These are phyloP conservation scores for Phaffia rhodozyma DNA, from an alignment of 1,284 basidiomycete genomes.

Conservation along the genomic window DNA sequence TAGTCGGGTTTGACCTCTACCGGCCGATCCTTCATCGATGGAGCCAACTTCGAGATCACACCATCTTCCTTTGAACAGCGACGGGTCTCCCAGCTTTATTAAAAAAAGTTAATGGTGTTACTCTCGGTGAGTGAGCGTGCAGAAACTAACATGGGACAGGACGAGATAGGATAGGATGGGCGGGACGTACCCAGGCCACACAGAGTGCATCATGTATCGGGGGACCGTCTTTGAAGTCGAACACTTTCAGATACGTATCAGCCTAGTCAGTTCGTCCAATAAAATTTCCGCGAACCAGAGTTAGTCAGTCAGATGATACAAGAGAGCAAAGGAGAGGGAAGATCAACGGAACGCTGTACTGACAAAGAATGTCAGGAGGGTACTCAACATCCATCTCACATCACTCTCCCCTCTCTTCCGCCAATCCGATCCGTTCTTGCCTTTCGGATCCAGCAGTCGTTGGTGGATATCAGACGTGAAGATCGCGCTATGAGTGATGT, in stretches of 20 bases:
- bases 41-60: slow-evolving; percentile 66
- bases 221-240: slow-evolving; percentile 60
- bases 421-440: slow-evolving; percentile 15
- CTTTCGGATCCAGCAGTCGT: slow-evolving; percentile 38
- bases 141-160: no score
- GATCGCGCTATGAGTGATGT: slow-evolving; percentile 70
- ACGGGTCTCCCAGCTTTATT: slow-evolving; percentile 39
- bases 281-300: not conserved
- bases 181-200: slow-evolving; percentile 47
- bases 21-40: slow-evolving; percentile 43
- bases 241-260: slow-evolving; percentile 52
- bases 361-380: slow-evolving; percentile 17
- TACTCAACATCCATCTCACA: slow-evolving; percentile 15
- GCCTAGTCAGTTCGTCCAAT: slow-evolving; percentile 28
- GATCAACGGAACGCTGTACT: not conserved
- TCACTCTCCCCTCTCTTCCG: slow-evolving; percentile 8
- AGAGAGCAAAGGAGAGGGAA: not conserved
- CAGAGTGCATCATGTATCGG: slow-evolving; percentile 72
- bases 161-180: not conserved
- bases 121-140: no score
- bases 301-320: not conserved
- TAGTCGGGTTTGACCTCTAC: slow-evolving; percentile 48
- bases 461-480: slow-evolving; percentile 46
- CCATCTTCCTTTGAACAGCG: slow-evolving; percentile 48
- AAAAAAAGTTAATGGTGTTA: no score